A percentile compares a stretch with the other conserved stretches of the same genome.
Evolutionary conservation across 1,139 yeast species (phyloP).

Genomic region (Candida neerlandica): DNA sequence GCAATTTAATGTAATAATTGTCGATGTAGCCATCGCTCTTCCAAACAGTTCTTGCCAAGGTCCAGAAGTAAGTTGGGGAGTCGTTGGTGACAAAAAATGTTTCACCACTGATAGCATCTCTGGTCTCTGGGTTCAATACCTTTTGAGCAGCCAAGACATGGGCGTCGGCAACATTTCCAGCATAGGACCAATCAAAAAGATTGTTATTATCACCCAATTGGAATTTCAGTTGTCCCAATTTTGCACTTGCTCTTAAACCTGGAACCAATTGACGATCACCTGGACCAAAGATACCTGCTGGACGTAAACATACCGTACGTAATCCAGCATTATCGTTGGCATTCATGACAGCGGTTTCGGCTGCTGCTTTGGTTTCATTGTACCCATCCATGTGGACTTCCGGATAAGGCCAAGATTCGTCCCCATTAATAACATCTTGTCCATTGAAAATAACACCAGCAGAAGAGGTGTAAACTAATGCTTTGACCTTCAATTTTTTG

Average conservation of each 20-base stretch:
- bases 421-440: conserved; percentile 84
- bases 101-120: conserved; percentile 69
- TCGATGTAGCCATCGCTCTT: conserved; percentile 90
- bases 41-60: conserved; percentile 95
- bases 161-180: conserved; percentile 98
- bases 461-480: conserved; percentile 91
- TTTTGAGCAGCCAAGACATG: conserved; percentile 90
- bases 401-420: conserved; percentile 94
- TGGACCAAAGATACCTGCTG: conserved; percentile 98
- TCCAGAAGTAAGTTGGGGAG: conserved; percentile 95
- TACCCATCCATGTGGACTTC: conserved; percentile 93
- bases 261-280: conserved; percentile 98
- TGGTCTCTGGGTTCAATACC: conserved; percentile 49
- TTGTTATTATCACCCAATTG: conserved; percentile 94
- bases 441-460: conserved; percentile 98
- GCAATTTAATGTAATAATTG: conserved; percentile 65
- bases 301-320: conserved; percentile 83
- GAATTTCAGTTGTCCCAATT: conserved; percentile 83
- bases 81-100: conserved; percentile 91
- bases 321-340: conserved; percentile 63
- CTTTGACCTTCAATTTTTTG: conserved; percentile 53
- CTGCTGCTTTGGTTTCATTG: conserved; percentile 91
- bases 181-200: conserved; percentile 95
- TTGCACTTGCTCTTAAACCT: conserved; percentile 82
- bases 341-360: conserved; percentile 77